Evolutionary conservation across 371 early-diverging fungal species (phyloP), one percentile per base, ranked within the genome.

Genomic region (Mortierella sp.): DNA sequence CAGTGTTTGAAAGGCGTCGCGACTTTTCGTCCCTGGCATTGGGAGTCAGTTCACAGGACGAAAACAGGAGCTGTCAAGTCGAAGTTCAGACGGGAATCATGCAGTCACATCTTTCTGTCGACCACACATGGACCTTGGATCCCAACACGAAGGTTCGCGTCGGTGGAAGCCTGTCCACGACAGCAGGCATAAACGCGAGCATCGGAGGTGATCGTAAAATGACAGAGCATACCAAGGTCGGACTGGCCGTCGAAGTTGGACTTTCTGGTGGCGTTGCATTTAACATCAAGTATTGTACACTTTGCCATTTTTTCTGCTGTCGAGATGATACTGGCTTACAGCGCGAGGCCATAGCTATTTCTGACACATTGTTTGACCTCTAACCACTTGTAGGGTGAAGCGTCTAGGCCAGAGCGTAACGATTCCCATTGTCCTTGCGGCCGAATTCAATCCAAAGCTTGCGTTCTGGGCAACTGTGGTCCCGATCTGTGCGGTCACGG

Each of bases 351-450:
- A n/a, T n/a, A n/a, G n/a, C n/a, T n/a, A n/a, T n/a, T n/a, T n/a
- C n/a, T n/a, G n/a, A n/a, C n/a, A n/a, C n/a, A n/a, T n/a, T n/a
- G n/a, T n/a, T n/a, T n/a, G n/a, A n/a, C n/a, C n/a, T n/a, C n/a
- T n/a, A n/a, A n/a, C n/a, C n/a, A n/a, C 23, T 61, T 31, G 6
- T 44, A 93, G 94, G 64, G 83, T 93, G 27, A 86, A 87, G 50
- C 89, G 96, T 4, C 81, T 97, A 46, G 96, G 95, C 14, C 97
- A 97, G 79, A 88, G 86, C 60, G 78, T 96, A 41, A 81, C 84
- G 9, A 53, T 97, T n/a, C 98, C 98, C 7, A 84, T 97, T 41
- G 79, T 92, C 5, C 79, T 97, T 26, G 83, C 95, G 8, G 83
- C 90, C 5, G 85, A 88, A 23, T 87, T 91, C 37, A 92, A 96